Percentiles rank a stretch among this genome's conserved stretches.
Evolutionary conservation across 208 protist species (phyloP).

Genomic region (Acanthamoeba castellanii): DNA sequence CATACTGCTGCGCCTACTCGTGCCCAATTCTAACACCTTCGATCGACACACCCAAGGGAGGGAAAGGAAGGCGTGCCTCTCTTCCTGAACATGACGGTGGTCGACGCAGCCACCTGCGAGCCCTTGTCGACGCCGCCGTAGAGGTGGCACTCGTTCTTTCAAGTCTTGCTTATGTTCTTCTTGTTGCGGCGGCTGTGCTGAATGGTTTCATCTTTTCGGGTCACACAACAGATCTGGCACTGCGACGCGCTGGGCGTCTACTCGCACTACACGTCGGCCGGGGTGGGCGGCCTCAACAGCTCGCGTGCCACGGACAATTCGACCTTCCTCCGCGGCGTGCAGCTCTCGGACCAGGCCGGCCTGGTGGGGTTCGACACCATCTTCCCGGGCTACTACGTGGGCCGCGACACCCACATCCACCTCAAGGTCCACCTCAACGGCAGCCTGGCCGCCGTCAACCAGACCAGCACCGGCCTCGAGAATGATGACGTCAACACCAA

Average conservation of each 20-base stretch:
- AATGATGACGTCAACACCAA: neutral
- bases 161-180: no score
- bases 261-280: neutral
- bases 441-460: neutral
- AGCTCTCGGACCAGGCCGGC: neutral
- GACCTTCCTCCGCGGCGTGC: neutral
- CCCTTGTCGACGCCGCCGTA: neutral
- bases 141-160: no score
- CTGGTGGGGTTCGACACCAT: neutral
- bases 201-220: no score
- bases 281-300: neutral
- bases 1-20: no score
- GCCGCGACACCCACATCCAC: slow-evolving; percentile 32
- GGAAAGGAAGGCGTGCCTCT: neutral
- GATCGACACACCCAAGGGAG: no score
- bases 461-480: neutral
- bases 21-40: no score
- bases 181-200: no score
- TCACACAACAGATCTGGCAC: neutral
- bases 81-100: neutral
- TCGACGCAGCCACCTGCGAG: neutral
- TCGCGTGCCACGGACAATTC: neutral
- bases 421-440: slow-evolving; percentile 14
- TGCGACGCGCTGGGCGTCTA: neutral
- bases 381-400: neutral